Percentiles rank a stretch among this genome's conserved stretches.
Evolutionary conservation across 176 grass and related monocot genomes (phyloP).

Genomic region (Dendrocalamus sinicus): DNA sequence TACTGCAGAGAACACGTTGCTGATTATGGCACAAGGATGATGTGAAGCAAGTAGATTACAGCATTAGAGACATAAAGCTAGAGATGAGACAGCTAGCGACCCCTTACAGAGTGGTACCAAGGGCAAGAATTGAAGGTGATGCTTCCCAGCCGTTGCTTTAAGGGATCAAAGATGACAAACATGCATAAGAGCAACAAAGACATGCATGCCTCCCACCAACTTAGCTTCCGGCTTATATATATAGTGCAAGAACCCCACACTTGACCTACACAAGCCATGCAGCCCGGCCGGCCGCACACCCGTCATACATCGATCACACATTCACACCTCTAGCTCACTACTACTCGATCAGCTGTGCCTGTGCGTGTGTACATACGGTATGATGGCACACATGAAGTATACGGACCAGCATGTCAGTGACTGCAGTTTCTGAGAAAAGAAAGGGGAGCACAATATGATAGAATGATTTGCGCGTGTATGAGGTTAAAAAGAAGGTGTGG

Average conservation of each 20-base stretch:
- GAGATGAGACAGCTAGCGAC: slow-evolving; percentile 53
- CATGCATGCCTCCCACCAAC: slow-evolving; percentile 83
- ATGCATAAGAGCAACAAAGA: slow-evolving; percentile 44
- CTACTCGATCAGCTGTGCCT: no score
- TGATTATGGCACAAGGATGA: slow-evolving; percentile 56
- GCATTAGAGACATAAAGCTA: slow-evolving; percentile 56
- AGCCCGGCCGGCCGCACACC: slow-evolving; percentile 46
- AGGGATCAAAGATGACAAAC: slow-evolving; percentile 50
- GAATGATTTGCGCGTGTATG: slow-evolving; percentile 64
- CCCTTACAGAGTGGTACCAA: slow-evolving; percentile 51
- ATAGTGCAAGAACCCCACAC: slow-evolving; percentile 68
- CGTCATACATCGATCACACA: no score
- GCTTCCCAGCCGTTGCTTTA: slow-evolving; percentile 66
- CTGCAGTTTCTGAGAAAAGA: slow-evolving; percentile 6
- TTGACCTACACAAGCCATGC: slow-evolving; percentile 49
- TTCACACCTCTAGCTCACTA: no score
- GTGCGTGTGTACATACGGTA: background rate
- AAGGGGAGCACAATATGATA: slow-evolving; percentile 38
- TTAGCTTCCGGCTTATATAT: slow-evolving; percentile 80
- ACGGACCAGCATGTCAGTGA: slow-evolving; percentile 52
- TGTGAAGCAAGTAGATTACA: slow-evolving; percentile 42
- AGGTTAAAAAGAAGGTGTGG: slow-evolving; percentile 52
- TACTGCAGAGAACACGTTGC: slow-evolving; percentile 41
- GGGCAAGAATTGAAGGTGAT: slow-evolving; percentile 24
- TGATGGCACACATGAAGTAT: slow-evolving; percentile 24